These are phyloP conservation scores for Phytophthora crassamura DNA, from an alignment of 352 stramenopile species.

Conservation along the genomic window DNA sequence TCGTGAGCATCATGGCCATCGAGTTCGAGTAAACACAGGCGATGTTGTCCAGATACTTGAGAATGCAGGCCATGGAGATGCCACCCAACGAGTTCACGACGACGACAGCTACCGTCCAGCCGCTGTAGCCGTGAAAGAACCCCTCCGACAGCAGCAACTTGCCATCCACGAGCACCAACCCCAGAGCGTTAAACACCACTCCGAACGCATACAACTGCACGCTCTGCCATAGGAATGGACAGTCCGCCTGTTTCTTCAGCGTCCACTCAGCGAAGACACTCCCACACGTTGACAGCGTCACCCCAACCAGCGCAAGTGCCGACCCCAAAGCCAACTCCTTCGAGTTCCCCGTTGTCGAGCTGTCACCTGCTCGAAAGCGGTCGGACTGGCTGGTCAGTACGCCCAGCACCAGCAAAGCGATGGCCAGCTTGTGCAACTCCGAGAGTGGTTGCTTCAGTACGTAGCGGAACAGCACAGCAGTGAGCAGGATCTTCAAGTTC, in stretches of 20 bases:
- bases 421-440: slow-evolving; percentile 77
- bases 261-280: slow-evolving; percentile 88
- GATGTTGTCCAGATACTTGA: slow-evolving; percentile 92
- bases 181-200: slow-evolving; percentile 77
- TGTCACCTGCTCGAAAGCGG: slow-evolving; percentile 19
- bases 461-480: slow-evolving; percentile 80
- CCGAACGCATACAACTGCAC: slow-evolving; percentile 78
- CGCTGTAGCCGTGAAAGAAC: slow-evolving; percentile 84
- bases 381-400: slow-evolving; percentile 86
- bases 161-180: slow-evolving; percentile 52
- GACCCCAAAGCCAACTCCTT: slow-evolving; percentile 48
- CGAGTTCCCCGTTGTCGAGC: slow-evolving; percentile 8
- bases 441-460: slow-evolving; percentile 72
- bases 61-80: slow-evolving; percentile 81
- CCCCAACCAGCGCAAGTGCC: slow-evolving; percentile 63
- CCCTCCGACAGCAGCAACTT: slow-evolving; percentile 29
- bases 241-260: slow-evolving; percentile 74
- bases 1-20: slow-evolving; percentile 90
- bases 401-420: slow-evolving; percentile 77
- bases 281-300: slow-evolving; percentile 85
- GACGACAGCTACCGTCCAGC: slow-evolving; percentile 74
- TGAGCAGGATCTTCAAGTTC: slow-evolving; percentile 91
- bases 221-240: slow-evolving; percentile 86
- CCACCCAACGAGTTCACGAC: slow-evolving; percentile 80
- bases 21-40: slow-evolving; percentile 85